Conservation (phyloP, 2,329 filamentous ascomycete species). For the Aspergillus tamarii region DNA sequence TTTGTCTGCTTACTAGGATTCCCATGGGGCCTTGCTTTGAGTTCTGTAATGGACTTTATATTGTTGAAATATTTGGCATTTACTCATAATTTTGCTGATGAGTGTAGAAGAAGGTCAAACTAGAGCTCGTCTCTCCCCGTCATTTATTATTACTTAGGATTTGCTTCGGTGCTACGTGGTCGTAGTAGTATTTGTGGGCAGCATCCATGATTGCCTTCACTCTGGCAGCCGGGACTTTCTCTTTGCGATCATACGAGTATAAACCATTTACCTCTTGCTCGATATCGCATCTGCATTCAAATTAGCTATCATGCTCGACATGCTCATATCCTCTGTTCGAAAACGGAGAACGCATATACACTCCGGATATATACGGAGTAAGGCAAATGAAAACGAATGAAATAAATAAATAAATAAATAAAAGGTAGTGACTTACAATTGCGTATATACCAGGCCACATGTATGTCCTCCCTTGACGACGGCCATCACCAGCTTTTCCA, state of each 20-base stretch:
- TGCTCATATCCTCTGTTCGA: not conserved
- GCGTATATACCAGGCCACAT: constrained; percentile 69
- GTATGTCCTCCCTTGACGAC: constrained; percentile 61
- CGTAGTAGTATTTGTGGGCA: constrained; percentile 53
- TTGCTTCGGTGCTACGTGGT: constrained; percentile 20
- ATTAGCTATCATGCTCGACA: not conserved
- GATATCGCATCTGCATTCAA: constrained; percentile 52
- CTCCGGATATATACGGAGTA: fast-evolving
- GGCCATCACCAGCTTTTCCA: constrained; percentile 62
- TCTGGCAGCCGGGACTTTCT: constrained; percentile 61
- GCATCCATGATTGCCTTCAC: constrained; percentile 63
- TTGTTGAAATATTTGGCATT: no score
- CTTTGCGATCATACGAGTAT: constrained; percentile 64
- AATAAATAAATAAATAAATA: no score
- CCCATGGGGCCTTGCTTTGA: no score
- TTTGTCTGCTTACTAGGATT: no score
- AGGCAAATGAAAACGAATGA: not conserved
- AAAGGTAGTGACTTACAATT: constrained; percentile 54
- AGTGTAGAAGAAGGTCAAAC: no score
- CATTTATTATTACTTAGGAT: not conserved
- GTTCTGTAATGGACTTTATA: no score
- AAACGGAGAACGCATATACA: not conserved
- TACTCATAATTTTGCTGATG: no score
- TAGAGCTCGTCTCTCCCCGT: no score
- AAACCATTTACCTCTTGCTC: constrained; percentile 71